phyloP scores from a whole-genome alignment of 1,284 basidiomycete genomes.

The Puccinia triticina region DNA sequence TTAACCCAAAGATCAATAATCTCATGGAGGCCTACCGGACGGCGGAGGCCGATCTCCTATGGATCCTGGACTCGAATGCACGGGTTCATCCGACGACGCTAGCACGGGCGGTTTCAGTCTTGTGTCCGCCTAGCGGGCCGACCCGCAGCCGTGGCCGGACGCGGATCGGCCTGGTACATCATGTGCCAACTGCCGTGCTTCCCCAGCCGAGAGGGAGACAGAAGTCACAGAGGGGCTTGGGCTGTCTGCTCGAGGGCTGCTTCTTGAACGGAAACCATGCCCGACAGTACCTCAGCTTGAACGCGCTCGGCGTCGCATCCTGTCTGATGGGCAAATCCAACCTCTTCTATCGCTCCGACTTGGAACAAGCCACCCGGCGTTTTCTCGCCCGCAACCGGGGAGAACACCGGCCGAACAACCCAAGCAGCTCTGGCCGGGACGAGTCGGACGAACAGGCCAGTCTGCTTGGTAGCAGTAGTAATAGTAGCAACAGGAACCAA shows the following conservation, averaged over 20 bases:
- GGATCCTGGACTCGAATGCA: constrained; percentile 95
- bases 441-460: constrained; percentile 29
- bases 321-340: constrained; percentile 98
- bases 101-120: constrained; percentile 78
- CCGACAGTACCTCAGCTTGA: constrained; percentile 98
- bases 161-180: constrained; percentile 83
- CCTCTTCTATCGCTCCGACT: constrained; percentile 84
- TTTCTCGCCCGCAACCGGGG: constrained; percentile 20
- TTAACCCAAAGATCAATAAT: constrained; percentile 98
- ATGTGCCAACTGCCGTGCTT: constrained; percentile 84
- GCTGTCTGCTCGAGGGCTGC: constrained; percentile 84
- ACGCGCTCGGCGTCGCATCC: constrained; percentile 79
- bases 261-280: constrained; percentile 97
- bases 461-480: constrained; percentile 17
- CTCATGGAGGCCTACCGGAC: constrained; percentile 78
- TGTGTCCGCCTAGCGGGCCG: constrained; percentile 59
- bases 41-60: constrained; percentile 85
- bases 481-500: constrained; percentile 13
- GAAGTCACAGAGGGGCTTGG: constrained; percentile 60
- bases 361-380: constrained; percentile 65
- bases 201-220: constrained; percentile 57
- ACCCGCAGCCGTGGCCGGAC: constrained; percentile 21
- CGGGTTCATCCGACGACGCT: constrained; percentile 78
- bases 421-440: neutral
- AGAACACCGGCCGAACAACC: neutral